phyloP scores from a whole-genome alignment of 306 rosid genomes.

The Sesbania bispinosa region DNA sequence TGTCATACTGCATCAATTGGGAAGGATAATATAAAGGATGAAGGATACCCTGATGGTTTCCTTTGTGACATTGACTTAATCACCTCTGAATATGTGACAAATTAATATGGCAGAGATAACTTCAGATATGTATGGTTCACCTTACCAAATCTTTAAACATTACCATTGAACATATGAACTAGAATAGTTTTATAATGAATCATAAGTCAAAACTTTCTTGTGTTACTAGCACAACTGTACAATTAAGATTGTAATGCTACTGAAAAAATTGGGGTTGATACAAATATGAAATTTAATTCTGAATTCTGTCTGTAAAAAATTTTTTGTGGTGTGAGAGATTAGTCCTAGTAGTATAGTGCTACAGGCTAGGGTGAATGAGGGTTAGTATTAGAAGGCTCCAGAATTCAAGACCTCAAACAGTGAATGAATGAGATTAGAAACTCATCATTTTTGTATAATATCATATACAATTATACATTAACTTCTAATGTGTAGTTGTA shows the following conservation, averaged over 20 bases:
- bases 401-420: too few species aligned
- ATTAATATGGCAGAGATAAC: too few species aligned
- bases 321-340: not conserved
- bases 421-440: too few species aligned
- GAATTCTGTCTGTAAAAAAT: not conserved
- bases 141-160: not conserved
- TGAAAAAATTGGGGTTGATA: not conserved
- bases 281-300: not conserved
- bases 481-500: not conserved
- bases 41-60: not conserved
- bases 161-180: not conserved
- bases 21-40: constrained; percentile 13
- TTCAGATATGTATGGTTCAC: too few species aligned
- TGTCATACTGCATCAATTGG: not conserved
- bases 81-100: too few species aligned
- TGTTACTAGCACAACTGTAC: not conserved
- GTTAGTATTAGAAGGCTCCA: too few species aligned
- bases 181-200: too few species aligned
- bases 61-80: too few species aligned
- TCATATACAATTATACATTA: not conserved
- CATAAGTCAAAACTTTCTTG: not conserved
- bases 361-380: not conserved
- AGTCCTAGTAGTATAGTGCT: not conserved
- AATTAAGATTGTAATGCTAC: not conserved
- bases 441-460: not conserved